Conservation (phyloP, 78 protist genomes). For the Dictyostelium capitatum region DNA sequence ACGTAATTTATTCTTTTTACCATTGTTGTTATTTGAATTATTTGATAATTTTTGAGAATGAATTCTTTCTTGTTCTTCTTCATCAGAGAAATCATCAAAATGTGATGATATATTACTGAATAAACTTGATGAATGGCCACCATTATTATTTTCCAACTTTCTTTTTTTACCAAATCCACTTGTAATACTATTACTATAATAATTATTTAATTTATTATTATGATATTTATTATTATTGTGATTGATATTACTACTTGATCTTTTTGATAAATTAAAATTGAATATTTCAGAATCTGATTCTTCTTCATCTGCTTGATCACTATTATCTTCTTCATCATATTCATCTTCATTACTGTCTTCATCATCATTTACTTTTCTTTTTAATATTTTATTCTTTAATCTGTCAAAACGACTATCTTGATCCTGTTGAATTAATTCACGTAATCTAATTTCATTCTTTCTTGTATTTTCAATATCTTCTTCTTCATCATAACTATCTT, state of each 20-base stretch:
- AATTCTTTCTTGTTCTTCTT: constrained; percentile 24
- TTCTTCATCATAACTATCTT: neutral
- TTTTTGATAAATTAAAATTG: neutral
- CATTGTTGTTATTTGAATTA: neutral
- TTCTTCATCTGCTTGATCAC: neutral
- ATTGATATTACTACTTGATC: neutral
- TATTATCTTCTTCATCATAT: neutral
- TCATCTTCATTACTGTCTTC: neutral
- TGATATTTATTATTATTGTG: neutral
- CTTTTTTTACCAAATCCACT: neutral
- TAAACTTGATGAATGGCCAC: too few relatives aligned
- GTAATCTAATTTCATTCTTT: constrained; percentile 14
- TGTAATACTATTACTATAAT: neutral
- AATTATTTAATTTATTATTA: neutral
- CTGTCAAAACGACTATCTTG: neutral
- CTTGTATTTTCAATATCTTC: neutral
- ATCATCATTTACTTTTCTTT: constrained; percentile 1
- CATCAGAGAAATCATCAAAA: constrained; percentile 39
- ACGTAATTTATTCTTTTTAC: neutral
- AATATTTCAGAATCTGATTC: neutral
- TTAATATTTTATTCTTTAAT: neutral
- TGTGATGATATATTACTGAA: neutral
- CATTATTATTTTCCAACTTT: too few relatives aligned
- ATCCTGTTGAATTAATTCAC: neutral
- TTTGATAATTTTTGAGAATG: neutral